Conservation (phyloP, 2,329 filamentous ascomycete genomes). For the Acephala macrosclerotiorum region DNA sequence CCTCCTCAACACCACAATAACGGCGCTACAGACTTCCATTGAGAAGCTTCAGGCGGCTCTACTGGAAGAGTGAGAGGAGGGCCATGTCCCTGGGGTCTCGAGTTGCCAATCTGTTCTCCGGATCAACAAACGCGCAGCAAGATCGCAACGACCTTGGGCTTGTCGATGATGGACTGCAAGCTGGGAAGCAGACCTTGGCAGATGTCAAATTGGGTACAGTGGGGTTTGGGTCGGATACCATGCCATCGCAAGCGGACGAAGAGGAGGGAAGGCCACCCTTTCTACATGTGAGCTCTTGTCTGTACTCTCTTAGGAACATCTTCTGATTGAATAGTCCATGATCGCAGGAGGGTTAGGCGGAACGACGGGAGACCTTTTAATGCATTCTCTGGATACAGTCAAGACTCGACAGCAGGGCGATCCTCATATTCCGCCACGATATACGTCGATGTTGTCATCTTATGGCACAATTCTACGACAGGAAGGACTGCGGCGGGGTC, state of each 20-base stretch:
- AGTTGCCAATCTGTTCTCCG: conserved; percentile 59
- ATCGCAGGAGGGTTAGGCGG: conserved; percentile 92
- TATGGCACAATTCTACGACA: conserved; percentile 94
- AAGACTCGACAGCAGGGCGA: conserved; percentile 98
- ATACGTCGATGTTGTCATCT: conserved; percentile 86
- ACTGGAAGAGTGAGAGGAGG: conserved; percentile 41
- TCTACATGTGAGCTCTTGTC: conserved; percentile 61
- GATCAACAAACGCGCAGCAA: conserved; percentile 36
- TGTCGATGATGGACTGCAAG: conserved; percentile 47
- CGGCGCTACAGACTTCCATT: conserved; percentile 9
- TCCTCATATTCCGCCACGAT: conserved; percentile 90
- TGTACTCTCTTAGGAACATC: conserved; percentile 23
- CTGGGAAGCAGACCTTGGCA: conserved; percentile 40
- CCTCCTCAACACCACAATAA: background rate
- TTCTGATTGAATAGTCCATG: conserved; percentile 73
- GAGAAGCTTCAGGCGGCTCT: conserved; percentile 31
- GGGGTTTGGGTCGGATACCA: conserved; percentile 35
- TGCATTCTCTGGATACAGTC: conserved; percentile 98
- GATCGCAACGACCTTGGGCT: conserved; percentile 42
- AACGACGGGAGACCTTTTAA: conserved; percentile 93
- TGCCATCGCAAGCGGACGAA: conserved; percentile 48
- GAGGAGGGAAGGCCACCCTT: conserved; percentile 67
- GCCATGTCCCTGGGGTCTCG: conserved; percentile 66
- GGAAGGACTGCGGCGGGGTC: conserved; percentile 83
- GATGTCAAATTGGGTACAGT: conserved; percentile 42